These are phyloP conservation scores for Saccharum spontaneum DNA, from an alignment of 176 grass and related monocot genomes.

Conservation along the genomic window DNA sequence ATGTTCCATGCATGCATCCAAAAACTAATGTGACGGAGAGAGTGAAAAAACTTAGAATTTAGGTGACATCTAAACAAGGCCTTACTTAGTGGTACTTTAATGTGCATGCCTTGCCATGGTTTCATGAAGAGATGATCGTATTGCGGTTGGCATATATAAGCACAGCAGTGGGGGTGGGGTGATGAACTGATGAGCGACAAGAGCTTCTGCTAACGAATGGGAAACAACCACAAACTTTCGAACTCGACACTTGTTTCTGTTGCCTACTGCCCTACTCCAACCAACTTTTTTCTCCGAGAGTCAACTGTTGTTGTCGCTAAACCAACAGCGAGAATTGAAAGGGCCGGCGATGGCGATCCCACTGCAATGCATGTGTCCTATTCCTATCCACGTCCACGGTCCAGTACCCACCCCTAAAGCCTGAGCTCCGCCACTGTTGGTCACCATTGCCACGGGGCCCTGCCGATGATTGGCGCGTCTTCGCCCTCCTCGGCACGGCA, in stretches of 20 bases:
- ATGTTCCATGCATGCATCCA: too few relatives aligned
- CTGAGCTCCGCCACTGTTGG: background rate
- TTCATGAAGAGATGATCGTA: too few relatives aligned
- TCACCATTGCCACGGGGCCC: background rate
- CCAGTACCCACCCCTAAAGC: background rate
- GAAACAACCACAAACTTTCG: background rate
- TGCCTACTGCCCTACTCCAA: background rate
- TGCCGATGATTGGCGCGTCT: background rate
- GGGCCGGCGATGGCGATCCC: background rate
- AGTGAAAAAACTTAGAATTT: too few relatives aligned
- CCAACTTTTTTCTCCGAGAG: background rate
- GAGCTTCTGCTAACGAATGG: too few relatives aligned
- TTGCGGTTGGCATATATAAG: too few relatives aligned
- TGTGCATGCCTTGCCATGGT: too few relatives aligned
- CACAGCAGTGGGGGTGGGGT: too few relatives aligned
- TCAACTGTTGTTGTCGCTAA: slow-evolving; percentile 11
- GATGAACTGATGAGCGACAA: too few relatives aligned
- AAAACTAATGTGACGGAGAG: too few relatives aligned
- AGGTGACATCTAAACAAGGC: too few relatives aligned
- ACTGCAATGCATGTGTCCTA: background rate
- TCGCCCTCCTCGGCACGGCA: background rate
- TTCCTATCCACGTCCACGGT: background rate
- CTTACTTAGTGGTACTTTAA: too few relatives aligned
- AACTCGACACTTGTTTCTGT: background rate
- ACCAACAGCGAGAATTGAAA: background rate